These are phyloP conservation scores for Kazachstania psychrophila DNA, from an alignment of 805 yeast genomes.

Conservation along the genomic window DNA sequence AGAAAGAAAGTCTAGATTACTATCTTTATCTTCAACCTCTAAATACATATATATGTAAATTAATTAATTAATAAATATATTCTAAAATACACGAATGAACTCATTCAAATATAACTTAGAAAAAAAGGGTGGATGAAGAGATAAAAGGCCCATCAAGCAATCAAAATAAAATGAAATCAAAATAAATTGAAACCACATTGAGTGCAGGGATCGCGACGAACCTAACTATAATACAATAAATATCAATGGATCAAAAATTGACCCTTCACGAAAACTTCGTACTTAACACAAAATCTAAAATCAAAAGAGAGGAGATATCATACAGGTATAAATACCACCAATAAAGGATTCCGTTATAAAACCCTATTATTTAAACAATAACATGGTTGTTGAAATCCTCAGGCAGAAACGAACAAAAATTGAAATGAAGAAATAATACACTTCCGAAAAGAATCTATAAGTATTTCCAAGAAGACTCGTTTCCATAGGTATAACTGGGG, in stretches of 20 bases:
- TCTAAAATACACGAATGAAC: conserved; percentile 18
- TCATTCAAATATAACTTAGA: conserved; percentile 17
- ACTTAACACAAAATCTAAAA: neutral
- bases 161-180: conserved; percentile 9
- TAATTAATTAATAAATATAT: neutral
- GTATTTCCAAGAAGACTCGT: neutral
- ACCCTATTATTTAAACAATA: neutral
- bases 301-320: neutral
- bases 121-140: conserved; percentile 16
- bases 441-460: neutral
- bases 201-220: conserved; percentile 28
- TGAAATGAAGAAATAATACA: neutral
- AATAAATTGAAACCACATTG: conserved; percentile 4
- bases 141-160: conserved; percentile 25
- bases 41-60: conserved; percentile 1
- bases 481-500: conserved; percentile 12
- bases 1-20: neutral
- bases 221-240: conserved; percentile 13
- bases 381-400: neutral
- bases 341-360: neutral
- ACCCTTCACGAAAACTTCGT: neutral
- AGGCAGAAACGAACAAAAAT: neutral
- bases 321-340: conserved; percentile 2
- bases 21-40: neutral
- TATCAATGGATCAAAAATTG: conserved; percentile 7